Evolutionary conservation across 2,329 filamentous ascomycete species (phyloP).

Genomic region (Fusarium solani-melongenae): DNA sequence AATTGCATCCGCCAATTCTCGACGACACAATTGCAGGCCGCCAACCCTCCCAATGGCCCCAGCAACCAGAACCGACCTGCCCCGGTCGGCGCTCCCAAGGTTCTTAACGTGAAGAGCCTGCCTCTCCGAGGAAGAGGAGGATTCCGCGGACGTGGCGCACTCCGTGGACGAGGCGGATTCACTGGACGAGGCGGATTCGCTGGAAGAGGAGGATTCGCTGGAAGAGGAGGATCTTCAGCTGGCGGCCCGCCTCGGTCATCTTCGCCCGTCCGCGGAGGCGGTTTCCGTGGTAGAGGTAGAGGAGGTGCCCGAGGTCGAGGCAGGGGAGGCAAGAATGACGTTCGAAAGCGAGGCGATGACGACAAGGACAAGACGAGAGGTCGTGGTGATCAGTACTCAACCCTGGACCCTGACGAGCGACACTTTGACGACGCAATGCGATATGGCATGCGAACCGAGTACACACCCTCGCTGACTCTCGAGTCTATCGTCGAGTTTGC

Average conservation of each 20-base stretch:
- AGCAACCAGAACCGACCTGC: conserved; percentile 16
- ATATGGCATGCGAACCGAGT: conserved; percentile 48
- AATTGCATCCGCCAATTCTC: conserved; percentile 53
- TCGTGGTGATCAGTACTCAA: conserved; percentile 41
- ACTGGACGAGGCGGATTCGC: conserved; percentile 16
- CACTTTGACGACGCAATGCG: conserved; percentile 51
- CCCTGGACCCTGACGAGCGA: conserved; percentile 48
- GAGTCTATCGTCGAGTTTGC: conserved; percentile 46
- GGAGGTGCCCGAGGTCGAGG: conserved; percentile 26
- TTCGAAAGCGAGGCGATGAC: conserved; percentile 36
- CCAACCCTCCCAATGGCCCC: conserved; percentile 40
- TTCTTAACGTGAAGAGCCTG: conserved; percentile 55
- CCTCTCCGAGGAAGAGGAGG: conserved; percentile 40
- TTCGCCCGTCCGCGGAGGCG: conserved; percentile 24
- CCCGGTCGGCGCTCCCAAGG: conserved; percentile 42
- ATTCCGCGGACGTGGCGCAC: conserved; percentile 40
- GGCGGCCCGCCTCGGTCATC: conserved; percentile 13
- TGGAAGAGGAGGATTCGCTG: conserved; percentile 29
- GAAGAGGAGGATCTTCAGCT: conserved; percentile 27
- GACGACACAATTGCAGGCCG: conserved; percentile 50
- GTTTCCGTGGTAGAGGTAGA: conserved; percentile 29
- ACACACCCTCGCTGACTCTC: conserved; percentile 49
- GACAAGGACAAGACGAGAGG: conserved; percentile 41
- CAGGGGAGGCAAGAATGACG: conserved; percentile 21
- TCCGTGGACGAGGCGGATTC: conserved; percentile 24